phyloP scores from a whole-genome alignment of 768 basidiomycete species.

The Suillus ampliporus region DNA sequence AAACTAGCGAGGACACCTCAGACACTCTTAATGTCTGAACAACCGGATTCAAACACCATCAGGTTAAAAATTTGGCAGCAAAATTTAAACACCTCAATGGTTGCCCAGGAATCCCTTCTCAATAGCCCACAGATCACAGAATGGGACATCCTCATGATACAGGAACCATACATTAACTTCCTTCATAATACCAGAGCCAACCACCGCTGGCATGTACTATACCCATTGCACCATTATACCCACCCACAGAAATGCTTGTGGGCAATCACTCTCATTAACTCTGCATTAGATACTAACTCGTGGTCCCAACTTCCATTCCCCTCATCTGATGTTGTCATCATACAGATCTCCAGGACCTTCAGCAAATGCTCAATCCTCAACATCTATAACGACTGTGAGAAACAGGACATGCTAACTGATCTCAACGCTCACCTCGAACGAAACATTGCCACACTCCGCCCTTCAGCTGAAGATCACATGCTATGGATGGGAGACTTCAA shows the following conservation, averaged over 20 bases:
- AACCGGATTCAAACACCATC: too few species aligned
- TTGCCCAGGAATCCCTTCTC: not conserved
- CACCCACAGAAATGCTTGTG: not conserved
- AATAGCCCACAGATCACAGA: not conserved
- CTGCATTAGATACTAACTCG: not conserved
- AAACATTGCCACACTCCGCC: not conserved
- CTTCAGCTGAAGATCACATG: slow-evolving; percentile 16
- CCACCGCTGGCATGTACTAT: slow-evolving; percentile 23
- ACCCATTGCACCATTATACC: slow-evolving; percentile 23
- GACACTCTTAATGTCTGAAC: too few species aligned
- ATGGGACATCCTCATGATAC: slow-evolving; percentile 40
- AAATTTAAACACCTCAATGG: not conserved
- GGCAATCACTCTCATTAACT: slow-evolving; percentile 14
- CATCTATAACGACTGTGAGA: slow-evolving; percentile 42
- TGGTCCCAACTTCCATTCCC: slow-evolving; percentile 16
- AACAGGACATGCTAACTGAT: slow-evolving; percentile 24
- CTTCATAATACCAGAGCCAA: slow-evolving; percentile 18
- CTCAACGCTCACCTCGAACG: slow-evolving; percentile 15
- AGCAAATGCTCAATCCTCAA: slow-evolving; percentile 38
- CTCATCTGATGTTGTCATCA: slow-evolving; percentile 33
- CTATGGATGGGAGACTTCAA: slow-evolving; percentile 47
- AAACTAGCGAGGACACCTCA: too few species aligned
- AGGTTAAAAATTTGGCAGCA: too few species aligned
- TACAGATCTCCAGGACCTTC: slow-evolving; percentile 23
- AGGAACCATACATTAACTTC: slow-evolving; percentile 44